Conservation (phyloP, 371 early-diverging fungal genomes). For the Mortierella sp. region DNA sequence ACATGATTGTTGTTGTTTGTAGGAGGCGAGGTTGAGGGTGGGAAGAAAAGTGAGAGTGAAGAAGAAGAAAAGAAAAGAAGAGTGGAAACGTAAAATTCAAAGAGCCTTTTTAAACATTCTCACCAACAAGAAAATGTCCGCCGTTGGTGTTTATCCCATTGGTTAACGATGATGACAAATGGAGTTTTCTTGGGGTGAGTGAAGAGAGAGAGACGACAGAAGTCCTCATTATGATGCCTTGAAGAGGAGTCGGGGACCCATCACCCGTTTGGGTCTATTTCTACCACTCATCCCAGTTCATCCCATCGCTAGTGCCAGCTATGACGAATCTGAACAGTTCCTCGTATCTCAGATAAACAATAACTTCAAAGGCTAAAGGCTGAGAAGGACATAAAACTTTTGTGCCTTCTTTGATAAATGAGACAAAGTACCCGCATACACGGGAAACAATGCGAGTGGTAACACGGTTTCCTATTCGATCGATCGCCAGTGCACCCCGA, state of each 20-base stretch:
- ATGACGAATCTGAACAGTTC: neutral
- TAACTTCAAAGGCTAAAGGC: neutral
- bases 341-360: neutral
- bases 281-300: neutral
- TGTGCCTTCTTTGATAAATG: neutral
- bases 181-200: neutral
- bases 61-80: neutral
- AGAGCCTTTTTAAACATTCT: neutral
- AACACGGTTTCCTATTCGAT: neutral
- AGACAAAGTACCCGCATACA: too few species aligned
- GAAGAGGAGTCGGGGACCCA: neutral
- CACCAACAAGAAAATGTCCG: neutral
- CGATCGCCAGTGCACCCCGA: neutral
- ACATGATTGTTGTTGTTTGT: slow-evolving; percentile 36
- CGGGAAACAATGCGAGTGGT: neutral
- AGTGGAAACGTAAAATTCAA: neutral
- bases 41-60: neutral
- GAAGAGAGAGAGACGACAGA: too few species aligned
- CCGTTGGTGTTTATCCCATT: neutral
- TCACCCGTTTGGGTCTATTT: too few species aligned
- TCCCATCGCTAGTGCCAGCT: neutral
- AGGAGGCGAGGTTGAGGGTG: neutral
- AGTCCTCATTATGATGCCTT: neutral
- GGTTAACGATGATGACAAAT: slow-evolving; percentile 11
- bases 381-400: neutral